Base-by-base conservation (phyloP, 1,284 basidiomycete species). In the Sphaerobolus stellatus region DNA sequence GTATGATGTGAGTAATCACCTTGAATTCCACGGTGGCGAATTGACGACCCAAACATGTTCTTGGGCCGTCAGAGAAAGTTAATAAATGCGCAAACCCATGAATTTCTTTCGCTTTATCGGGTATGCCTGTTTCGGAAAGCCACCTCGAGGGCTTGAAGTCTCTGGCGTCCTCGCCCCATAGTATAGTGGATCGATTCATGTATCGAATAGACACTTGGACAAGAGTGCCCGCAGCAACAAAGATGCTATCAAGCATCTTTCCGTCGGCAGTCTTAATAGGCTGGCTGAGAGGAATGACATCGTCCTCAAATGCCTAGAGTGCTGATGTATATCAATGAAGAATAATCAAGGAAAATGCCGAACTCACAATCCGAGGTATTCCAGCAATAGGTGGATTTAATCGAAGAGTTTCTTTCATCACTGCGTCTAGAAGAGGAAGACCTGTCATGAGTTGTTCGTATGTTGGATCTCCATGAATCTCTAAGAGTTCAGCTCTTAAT, bases 1-100 rank as follows among this genome's bases (percentile, higher is more conserved):
- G 2, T n/a, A 11, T 24, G 7, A n/a, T n/a, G 4, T 9, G 6
- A 52, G 11, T 43, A 57, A 61, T 5, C 28, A 78, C 80, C 75
- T 82, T 82, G 63, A 81, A 73, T 58, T 78, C 76, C 0, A 69
- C 62, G 9, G 76, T 48, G 0, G 75, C 73, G 46, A 77, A 76
- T 6, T 61, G 60, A 51, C 71, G 71, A 2, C 77, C 77, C 27
- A 78, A 60, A 58, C 76, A 79, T 8, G 60, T 68, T 45, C 74
- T 65, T 9, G 71, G 71, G 2, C 58, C 58, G 41, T 52, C 55
- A 38, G 25, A 18, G 31, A 50, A 50, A 4, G 49, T 50, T 7
- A 50, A 25, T 27, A 41, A 16, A 25, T 50, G 49, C 16, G 20
- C 18, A 14, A 24, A 50, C 14, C 49, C 49, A 27, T 38, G 49